Evolutionary conservation across 306 rosid genomes (phyloP), one percentile per base, ranked within the genome.

Genomic region (Cucurbita pepo): DNA sequence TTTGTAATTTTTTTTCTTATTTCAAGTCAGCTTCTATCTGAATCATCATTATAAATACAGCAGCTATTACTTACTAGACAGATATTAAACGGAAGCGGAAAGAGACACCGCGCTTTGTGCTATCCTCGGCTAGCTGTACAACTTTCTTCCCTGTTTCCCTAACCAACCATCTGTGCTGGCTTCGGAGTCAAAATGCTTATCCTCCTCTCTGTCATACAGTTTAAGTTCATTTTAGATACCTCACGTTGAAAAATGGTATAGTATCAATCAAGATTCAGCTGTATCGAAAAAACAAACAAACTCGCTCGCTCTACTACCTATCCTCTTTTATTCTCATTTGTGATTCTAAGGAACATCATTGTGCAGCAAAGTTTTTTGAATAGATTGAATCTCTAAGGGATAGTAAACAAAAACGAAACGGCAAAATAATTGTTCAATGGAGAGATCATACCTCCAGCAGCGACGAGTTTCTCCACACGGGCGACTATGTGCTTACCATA

Each of bases 401-500:
- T 36, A 60, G 73, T 30, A 69, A 3, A 67, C 6, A 50, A 52
- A 8, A 5, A 54, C 5, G 1, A 1, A 16, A 69, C 1, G 25
- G 21, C 6, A 37, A 77, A 52, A 50, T 9, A 16, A 50, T 30
- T 8, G 71, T 22, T 47, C 61, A 54, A 75, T 30, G 47, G 43
- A 77, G 63, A 48, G 19, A 25, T 8, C 19, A 14, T 77, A 85
- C 89, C 89, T 75, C 89, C 89, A 50, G 89, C 87, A 60, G 87
- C 87, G 34, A 83, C 89, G 56, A 86, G 89, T 77, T 86, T 83
- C 84, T 86, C 89, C 66, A 86, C 87, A 48, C 89, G 89, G 14
- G 89, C 89, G 56, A 86, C 89, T 71, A 86, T 86, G 61, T 86
- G 89, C 78, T 86, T 86, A 47, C 89, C 89, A 19, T 86, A 86